Percentiles rank a stretch among this genome's conserved stretches.
Evolutionary conservation across 495 filamentous ascomycete genomes (phyloP).

Genomic region (Hypoxylon crocopeplum): DNA sequence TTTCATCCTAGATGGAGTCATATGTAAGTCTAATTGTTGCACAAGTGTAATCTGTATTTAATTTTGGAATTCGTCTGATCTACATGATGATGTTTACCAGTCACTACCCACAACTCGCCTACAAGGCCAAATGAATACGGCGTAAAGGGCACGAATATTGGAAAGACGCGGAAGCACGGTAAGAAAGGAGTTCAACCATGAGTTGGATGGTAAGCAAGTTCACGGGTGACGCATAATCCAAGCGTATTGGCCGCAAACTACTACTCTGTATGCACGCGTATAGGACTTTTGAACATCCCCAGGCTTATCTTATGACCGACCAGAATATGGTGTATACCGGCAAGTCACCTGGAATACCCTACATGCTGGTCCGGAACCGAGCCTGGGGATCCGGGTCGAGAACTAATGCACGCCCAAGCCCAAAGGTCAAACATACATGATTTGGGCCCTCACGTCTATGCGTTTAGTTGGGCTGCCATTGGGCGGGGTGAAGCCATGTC

Average conservation of each 20-base stretch:
- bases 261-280: conserved; percentile 1
- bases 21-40: neutral
- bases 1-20: no score
- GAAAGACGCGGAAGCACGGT: no score
- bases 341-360: conserved; percentile 12
- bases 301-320: conserved; percentile 3
- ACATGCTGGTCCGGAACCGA: conserved; percentile 23
- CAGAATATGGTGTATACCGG: conserved; percentile 4
- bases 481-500: conserved; percentile 31
- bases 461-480: conserved; percentile 25
- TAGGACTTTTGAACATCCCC: conserved; percentile 1
- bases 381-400: conserved; percentile 31
- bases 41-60: no score
- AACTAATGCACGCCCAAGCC: conserved; percentile 31
- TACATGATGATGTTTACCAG: no score
- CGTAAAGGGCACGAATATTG: no score
- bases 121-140: no score
- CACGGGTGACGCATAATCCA: neutral
- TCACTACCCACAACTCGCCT: no score
- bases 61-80: no score
- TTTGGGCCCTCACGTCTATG: conserved; percentile 16
- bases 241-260: conserved; percentile 13
- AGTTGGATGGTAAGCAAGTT: conserved; percentile 1
- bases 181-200: no score
- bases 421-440: conserved; percentile 35